These are phyloP conservation scores for Heliamphora ciliata DNA, from an alignment of 179 eudicot genomes.

Conservation along the genomic window DNA sequence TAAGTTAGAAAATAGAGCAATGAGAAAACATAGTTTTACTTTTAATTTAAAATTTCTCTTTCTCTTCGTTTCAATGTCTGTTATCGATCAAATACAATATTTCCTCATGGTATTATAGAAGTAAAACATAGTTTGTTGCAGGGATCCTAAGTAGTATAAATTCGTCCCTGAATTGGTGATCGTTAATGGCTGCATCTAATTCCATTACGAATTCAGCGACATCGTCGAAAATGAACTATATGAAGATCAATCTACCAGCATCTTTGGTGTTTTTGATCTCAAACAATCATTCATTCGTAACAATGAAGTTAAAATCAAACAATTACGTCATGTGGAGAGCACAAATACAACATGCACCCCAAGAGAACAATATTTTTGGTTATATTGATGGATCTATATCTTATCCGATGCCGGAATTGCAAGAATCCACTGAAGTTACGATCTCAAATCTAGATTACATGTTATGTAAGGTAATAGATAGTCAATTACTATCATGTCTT, in stretches of 20 bases:
- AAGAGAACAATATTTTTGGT: neutral
- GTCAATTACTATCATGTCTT: neutral
- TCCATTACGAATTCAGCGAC: no score
- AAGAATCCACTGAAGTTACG: neutral
- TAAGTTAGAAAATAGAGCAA: no score
- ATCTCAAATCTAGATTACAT: neutral
- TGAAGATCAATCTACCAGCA: neutral
- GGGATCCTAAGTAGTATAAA: no score
- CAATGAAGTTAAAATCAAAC: neutral
- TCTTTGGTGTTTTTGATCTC: neutral
- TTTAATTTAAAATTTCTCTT: no score
- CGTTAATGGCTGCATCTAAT: no score
- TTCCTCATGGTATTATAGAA: no score
- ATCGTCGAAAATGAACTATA: no score
- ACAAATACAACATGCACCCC: neutral
- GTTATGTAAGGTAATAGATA: neutral
- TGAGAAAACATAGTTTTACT: no score
- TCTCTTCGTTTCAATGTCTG: no score
- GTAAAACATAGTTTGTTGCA: no score
- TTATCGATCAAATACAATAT: no score
- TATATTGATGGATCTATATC: neutral
- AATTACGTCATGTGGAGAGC: neutral
- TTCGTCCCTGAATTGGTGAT: no score
- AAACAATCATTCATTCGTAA: neutral
- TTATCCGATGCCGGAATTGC: neutral